Evolutionary conservation across 2,329 filamentous ascomycete species (phyloP), one percentile per base, ranked within the genome.

Genomic region (Colletotrichum sp.): DNA sequence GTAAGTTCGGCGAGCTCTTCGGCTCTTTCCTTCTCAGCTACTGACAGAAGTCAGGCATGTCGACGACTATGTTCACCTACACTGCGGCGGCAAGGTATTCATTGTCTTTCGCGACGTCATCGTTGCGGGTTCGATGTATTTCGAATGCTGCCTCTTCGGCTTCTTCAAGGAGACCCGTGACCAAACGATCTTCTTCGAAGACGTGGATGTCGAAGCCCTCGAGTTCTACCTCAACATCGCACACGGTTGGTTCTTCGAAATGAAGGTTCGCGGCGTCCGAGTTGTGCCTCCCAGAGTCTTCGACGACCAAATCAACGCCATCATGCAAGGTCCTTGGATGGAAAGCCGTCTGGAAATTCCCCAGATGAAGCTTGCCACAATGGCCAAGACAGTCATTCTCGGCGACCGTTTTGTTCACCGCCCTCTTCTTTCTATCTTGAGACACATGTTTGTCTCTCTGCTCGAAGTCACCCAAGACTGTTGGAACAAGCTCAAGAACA

Each of bases 231-330:
- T 76, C 13, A 60, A 64, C 16, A 39, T 76, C 12, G 67, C 67
- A 2, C 74, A 76, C 44, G 28, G 39, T 22, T 76, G 74, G 74
- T 76, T 61, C 72, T 76, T 75, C 52, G 71, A 75, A 44, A 76
- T 69, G 68, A 76, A 68, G 28, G 36, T 68, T 76, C 64, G 28
- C 12, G 74, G 70, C 5, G 68, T 27, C 59, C 59, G 61, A 11
- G 44, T 52, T 5, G 71, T 76, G n/a, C 57, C 64, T 13, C 60
- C 12, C 52, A 39, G 55, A 13, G 12, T 25, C 16, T 70, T 74
- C 36, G 36, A 61, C 5, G 36, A 11, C 6, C 16, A 57, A 8
- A 28, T 75, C 36, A 28, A 67, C 5, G 27, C 22, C 2, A 3
- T 44, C 25, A 30, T 52, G 32, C 32, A 64, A 6, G 64, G 39